Evolutionary conservation across 768 basidiomycete genomes (phyloP).

Genomic region (Candolleomyces aberdarensis): DNA sequence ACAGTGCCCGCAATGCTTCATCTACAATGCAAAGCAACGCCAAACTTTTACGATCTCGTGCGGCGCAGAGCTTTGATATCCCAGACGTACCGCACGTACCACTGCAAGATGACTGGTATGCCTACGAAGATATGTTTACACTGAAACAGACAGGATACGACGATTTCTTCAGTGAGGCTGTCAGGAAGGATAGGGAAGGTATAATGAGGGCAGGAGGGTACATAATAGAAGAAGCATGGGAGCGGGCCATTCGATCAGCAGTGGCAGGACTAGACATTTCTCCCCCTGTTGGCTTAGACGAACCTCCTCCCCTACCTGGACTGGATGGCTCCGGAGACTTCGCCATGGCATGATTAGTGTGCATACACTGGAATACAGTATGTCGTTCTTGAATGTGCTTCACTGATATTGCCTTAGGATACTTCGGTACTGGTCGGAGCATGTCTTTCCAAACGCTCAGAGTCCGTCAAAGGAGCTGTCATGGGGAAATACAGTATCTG

Average conservation of each 20-base stretch:
- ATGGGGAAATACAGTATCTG: slow-evolving; percentile 86
- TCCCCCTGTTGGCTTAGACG: slow-evolving; percentile 39
- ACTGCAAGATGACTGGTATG: slow-evolving; percentile 72
- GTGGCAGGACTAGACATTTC: slow-evolving; percentile 69
- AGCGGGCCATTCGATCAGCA: slow-evolving; percentile 69
- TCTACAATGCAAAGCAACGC: slow-evolving; percentile 45
- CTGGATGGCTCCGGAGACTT: slow-evolving; percentile 40
- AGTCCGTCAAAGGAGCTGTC: slow-evolving; percentile 53
- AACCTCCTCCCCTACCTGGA: slow-evolving; percentile 6
- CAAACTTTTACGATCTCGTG: slow-evolving; percentile 56
- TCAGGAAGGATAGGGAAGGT: slow-evolving; percentile 71
- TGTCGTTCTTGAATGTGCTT: background rate
- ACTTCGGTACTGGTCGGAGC: slow-evolving; percentile 50
- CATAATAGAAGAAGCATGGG: slow-evolving; percentile 80
- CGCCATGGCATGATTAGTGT: slow-evolving; percentile 32
- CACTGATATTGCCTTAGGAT: slow-evolving; percentile 17
- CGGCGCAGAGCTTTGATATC: slow-evolving; percentile 60
- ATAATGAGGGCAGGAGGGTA: slow-evolving; percentile 86
- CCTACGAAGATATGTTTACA: slow-evolving; percentile 66
- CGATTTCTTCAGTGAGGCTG: slow-evolving; percentile 73
- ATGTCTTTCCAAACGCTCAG: slow-evolving; percentile 47
- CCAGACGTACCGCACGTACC: slow-evolving; percentile 82
- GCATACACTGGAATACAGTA: slow-evolving; percentile 3
- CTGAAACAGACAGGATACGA: slow-evolving; percentile 57
- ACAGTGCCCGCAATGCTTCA: slow-evolving; percentile 52